Base-by-base conservation (phyloP, 2,329 filamentous ascomycete genomes). In the Talaromyces sp. region DNA sequence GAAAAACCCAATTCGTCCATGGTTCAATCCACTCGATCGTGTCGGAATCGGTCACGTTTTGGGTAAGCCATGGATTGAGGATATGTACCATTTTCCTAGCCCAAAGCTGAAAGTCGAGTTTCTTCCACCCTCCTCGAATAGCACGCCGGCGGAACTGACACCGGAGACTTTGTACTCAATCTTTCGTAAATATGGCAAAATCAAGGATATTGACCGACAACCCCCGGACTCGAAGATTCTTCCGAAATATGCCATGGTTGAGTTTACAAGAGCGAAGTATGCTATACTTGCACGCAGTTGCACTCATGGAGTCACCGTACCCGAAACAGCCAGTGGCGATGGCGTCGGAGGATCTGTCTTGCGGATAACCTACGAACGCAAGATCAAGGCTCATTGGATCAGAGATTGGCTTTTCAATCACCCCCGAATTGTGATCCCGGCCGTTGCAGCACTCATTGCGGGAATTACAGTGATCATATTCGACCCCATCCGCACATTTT, bases 21-120 rank as follows among this genome's bases (percentile, higher is more conserved):
- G 93, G 90, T 97, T 95, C 80, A 96, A 88, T 68, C 92, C 92
- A 0, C 88, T 96, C 67, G 83, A 86, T 23, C 79, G 83, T 14
- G 88, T 96, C 62, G 84, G 85, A 56, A 86, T 87, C 3, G 86
- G 87, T 25, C 79, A 92, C 6, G 95, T 99, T 2, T 82, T 86
- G 61, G 95, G 95, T 9, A 86, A 88, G 23, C 95, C 95, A 0
- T 99, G 95, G 95, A 84, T 98, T 2, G 95, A 98, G 71, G 95
- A 99, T 72, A 79, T 99, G 31, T 90, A 92, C 68, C 86, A 92
- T 6, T 87, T 92, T 58, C 95, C 95, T 0, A 91, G 88, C 63
- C 82, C 82, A 44, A 83, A 90, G 31, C 71, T 99, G 40, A 89
- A 86, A 68, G 87, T 97, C 23, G 93, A 98, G 71, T 98, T 97